Evolutionary conservation across 2,329 filamentous ascomycete species (phyloP).

Genomic region (Arthrocladium fulminans): DNA sequence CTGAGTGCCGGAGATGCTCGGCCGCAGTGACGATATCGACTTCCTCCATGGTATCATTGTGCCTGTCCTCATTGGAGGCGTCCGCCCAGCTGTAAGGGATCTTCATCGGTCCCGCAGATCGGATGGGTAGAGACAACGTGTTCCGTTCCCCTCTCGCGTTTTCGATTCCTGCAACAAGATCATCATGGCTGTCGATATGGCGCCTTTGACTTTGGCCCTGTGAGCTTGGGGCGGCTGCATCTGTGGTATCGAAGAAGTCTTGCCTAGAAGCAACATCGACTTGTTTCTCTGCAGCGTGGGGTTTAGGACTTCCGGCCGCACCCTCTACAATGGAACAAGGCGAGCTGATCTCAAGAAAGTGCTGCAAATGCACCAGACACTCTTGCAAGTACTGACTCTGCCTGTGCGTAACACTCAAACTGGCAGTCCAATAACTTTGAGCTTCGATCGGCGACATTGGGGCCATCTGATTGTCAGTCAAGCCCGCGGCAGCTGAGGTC

Average conservation of each 20-base stretch:
- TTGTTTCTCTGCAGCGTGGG: constrained; percentile 6
- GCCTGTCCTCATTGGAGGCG: background rate
- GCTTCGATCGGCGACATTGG: constrained; percentile 31
- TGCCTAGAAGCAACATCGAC: constrained; percentile 16
- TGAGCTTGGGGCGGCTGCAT: background rate
- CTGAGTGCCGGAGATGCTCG: constrained; percentile 75
- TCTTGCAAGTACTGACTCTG: constrained; percentile 71
- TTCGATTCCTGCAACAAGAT: constrained; percentile 9
- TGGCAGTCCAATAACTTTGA: constrained; percentile 55
- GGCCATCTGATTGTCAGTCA: constrained; percentile 2
- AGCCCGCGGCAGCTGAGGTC: constrained; percentile 47
- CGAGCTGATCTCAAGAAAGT: constrained; percentile 50
- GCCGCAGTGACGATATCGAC: constrained; percentile 83
- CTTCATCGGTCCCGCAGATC: background rate
- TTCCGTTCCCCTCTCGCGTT: background rate
- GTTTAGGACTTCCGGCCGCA: constrained; percentile 23
- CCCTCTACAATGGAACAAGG: constrained; percentile 33
- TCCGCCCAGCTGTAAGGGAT: background rate
- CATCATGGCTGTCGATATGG: constrained; percentile 17
- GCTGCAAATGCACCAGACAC: constrained; percentile 62
- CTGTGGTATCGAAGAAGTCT: constrained; percentile 7
- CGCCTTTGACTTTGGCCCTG: background rate
- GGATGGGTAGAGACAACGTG: background rate
- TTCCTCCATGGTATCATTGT: constrained; percentile 17
- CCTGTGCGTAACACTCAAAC: constrained; percentile 81